Evolutionary conservation across 805 yeast genomes (phyloP), one percentile per base, ranked within the genome.

Genomic region (Trichomonascus vanleenenianus): DNA sequence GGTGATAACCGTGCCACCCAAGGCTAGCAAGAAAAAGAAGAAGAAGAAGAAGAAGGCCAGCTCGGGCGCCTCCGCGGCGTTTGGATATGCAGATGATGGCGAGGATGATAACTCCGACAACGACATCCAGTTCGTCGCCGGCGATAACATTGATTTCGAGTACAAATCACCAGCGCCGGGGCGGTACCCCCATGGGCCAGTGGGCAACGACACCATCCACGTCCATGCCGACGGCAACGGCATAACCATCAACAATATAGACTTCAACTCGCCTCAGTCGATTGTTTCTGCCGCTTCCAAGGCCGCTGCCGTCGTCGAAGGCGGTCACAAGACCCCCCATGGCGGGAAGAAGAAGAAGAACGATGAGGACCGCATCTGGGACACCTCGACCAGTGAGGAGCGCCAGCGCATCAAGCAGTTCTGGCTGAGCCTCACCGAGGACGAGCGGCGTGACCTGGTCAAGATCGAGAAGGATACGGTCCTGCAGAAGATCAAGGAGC

Each of bases 381-480:
- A 73, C 48, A 67, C 68, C 51, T 64, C 68, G 33, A 59, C 74
- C 20, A 58, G 67, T 3, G 79, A 76, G 50, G 83, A 80, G 52
- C 70, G 73, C 43, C 69, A 70, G 47, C 66, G 73, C 37, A 65
- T 80, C 45, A 71, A 71, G 52, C 60, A 68, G 47, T 79, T 75
- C 59, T 87, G 96, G 96, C 72, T 75, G 40, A 68, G 77, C 5
- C 67, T 87, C 32, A 69, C 73, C 16, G 71, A 76, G n/a, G 74
- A 72, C 3, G 79, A 77, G 53, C 82, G 84, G 55, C 70, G 74
- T 54, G 67, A 74, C 27, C 72, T 87, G 19, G 73, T 85, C 27
- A 72, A 74, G 55, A 75, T 85, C 38, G 85, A 84, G 53, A 82
- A 80, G 58, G 76, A 76, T 40, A 79, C 85, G 35, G 79, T 88